phyloP scores from a whole-genome alignment of 176 grass and related monocot species.

The Echinochloa phyllopogon region DNA sequence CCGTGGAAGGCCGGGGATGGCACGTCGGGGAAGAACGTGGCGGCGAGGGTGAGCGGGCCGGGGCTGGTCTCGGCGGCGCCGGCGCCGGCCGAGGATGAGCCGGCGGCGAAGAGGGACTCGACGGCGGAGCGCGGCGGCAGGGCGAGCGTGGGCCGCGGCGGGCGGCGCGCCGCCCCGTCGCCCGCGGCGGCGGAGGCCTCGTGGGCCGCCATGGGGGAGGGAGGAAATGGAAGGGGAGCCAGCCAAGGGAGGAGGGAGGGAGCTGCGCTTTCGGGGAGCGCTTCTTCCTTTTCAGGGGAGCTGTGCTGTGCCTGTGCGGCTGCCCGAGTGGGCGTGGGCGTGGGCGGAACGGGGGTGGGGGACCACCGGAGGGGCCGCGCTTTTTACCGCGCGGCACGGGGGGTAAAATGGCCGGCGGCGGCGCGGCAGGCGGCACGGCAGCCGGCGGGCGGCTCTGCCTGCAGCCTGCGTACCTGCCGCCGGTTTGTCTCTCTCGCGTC shows the following conservation, averaged over 20 bases:
- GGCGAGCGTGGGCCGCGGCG: slow-evolving; percentile 39
- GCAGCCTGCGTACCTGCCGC: too few species aligned
- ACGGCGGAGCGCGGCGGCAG: slow-evolving; percentile 48
- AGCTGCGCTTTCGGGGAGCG: background rate
- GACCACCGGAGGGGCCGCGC: background rate
- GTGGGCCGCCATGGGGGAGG: slow-evolving; percentile 42
- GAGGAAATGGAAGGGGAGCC: too few species aligned
- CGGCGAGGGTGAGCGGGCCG: slow-evolving; percentile 54
- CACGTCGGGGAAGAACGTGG: slow-evolving; percentile 55
- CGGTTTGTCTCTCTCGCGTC: too few species aligned
- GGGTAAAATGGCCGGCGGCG: background rate
- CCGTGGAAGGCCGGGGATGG: slow-evolving; percentile 58
- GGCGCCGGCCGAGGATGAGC: slow-evolving; percentile 1
- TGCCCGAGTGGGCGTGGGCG: background rate
- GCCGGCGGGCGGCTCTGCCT: background rate
- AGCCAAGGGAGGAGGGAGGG: background rate
- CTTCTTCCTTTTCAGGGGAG: background rate
- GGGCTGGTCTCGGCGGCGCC: slow-evolving; percentile 45
- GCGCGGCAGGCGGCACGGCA: background rate
- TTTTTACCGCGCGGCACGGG: background rate
- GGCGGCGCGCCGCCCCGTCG: background rate
- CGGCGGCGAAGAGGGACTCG: slow-evolving; percentile 45
- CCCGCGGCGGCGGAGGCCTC: slow-evolving; percentile 25
- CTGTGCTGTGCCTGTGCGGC: background rate
- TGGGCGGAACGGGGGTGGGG: background rate